phyloP scores from a whole-genome alignment of 352 stramenopile species.

The Globisporangium parvum region DNA sequence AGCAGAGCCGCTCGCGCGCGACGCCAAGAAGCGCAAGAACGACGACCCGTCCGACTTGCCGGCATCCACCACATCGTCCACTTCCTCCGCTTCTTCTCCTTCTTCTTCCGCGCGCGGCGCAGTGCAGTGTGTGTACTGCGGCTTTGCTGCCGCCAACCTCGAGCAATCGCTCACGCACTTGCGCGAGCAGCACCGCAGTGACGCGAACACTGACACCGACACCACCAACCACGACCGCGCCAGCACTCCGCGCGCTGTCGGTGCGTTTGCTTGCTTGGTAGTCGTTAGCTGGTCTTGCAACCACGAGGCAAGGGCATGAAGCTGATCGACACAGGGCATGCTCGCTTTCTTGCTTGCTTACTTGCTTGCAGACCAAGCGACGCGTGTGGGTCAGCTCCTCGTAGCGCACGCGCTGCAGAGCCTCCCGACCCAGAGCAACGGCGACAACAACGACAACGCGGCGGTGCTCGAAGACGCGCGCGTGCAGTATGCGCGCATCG shows the following conservation, averaged over 20 bases:
- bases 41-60: conserved; percentile 15
- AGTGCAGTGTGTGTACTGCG: conserved; percentile 33
- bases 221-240: conserved; percentile 6
- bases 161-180: conserved; percentile 49
- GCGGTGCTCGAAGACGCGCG: conserved; percentile 45
- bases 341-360: not conserved
- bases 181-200: conserved; percentile 25
- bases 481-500: conserved; percentile 33
- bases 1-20: conserved; percentile 2
- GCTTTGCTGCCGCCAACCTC: conserved; percentile 35
- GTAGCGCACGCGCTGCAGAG: conserved; percentile 35
- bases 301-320: not conserved
- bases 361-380: conserved; percentile 28
- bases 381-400: conserved; percentile 55
- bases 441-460: conserved; percentile 17
- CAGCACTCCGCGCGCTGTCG: not conserved
- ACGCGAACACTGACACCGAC: conserved; percentile 10
- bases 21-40: conserved; percentile 57
- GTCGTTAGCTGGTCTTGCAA: not conserved
- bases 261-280: not conserved
- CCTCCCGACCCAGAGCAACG: conserved; percentile 9
- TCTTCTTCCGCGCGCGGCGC: conserved; percentile 6
- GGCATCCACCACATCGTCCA: conserved; percentile 5
- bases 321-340: not conserved
- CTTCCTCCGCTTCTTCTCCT: too few relatives aligned